phyloP scores from a whole-genome alignment of 2,329 filamentous ascomycete species.

The Stromatinia cepivora region DNA sequence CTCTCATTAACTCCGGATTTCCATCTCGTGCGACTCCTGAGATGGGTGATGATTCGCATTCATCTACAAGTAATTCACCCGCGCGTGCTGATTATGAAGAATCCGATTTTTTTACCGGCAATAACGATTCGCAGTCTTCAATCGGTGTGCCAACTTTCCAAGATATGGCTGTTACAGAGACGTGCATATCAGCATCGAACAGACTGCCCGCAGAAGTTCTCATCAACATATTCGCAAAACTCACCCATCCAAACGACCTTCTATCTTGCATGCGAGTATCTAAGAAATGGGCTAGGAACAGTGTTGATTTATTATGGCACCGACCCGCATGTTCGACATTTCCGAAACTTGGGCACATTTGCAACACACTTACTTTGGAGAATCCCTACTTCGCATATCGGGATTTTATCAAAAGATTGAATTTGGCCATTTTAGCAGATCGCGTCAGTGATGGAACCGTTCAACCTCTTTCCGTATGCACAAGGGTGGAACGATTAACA shows the following conservation, averaged over 20 bases:
- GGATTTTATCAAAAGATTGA: conserved; percentile 88
- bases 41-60: conserved; percentile 40
- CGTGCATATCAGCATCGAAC: conserved; percentile 75
- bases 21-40: conserved; percentile 38
- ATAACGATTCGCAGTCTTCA: conserved; percentile 92
- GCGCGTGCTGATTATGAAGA: conserved; percentile 80
- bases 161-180: conserved; percentile 68
- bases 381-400: conserved; percentile 86
- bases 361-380: conserved; percentile 69
- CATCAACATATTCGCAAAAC: conserved; percentile 86
- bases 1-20: conserved; percentile 30
- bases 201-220: conserved; percentile 91
- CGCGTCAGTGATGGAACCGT: conserved; percentile 87
- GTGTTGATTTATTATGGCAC: conserved; percentile 93
- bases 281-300: conserved; percentile 88
- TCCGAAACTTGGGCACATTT: conserved; percentile 77
- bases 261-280: conserved; percentile 91
- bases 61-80: conserved; percentile 68
- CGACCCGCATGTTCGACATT: conserved; percentile 87
- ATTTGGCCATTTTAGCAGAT: conserved; percentile 75
- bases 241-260: conserved; percentile 74
- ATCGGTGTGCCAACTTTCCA: conserved; percentile 77
- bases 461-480: conserved; percentile 77
- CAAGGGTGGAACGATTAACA: conserved; percentile 87
- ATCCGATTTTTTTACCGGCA: conserved; percentile 85